phyloP scores from a whole-genome alignment of 2,329 filamentous ascomycete species.

The Scedosporium dehoogii region DNA sequence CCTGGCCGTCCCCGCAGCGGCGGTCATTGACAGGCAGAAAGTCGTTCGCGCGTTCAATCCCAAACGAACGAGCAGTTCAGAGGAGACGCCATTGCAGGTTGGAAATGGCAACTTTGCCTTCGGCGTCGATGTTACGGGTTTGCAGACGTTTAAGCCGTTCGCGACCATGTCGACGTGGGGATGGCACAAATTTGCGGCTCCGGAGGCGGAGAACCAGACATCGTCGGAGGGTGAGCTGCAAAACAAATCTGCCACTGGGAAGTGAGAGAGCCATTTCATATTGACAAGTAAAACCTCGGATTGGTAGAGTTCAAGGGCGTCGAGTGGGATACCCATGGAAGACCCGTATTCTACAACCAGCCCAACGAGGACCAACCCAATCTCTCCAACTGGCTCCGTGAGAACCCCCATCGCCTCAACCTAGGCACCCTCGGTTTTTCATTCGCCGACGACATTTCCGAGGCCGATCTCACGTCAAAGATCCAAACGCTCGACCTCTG shows the following conservation, averaged over 20 bases:
- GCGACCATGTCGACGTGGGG: slow-evolving; percentile 38
- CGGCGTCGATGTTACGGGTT: slow-evolving; percentile 34
- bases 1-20: not conserved
- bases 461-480: slow-evolving; percentile 20
- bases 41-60: slow-evolving; percentile 6
- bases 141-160: slow-evolving; percentile 35
- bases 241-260: too few relatives aligned
- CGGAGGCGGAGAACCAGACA: slow-evolving; percentile 17
- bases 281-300: not conserved
- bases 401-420: slow-evolving; percentile 35
- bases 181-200: slow-evolving; percentile 38
- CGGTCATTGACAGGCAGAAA: slow-evolving; percentile 1
- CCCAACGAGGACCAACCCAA: slow-evolving; percentile 24
- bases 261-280: not conserved
- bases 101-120: slow-evolving; percentile 41
- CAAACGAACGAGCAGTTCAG: not conserved
- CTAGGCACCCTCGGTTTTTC: slow-evolving; percentile 30
- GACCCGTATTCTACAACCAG: slow-evolving; percentile 27
- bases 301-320: slow-evolving; percentile 22
- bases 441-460: slow-evolving; percentile 16
- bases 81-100: slow-evolving; percentile 37
- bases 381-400: slow-evolving; percentile 41
- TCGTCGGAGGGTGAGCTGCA: not conserved
- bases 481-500: slow-evolving; percentile 23
- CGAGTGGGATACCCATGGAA: slow-evolving; percentile 21